A percentile compares a stretch with the other conserved stretches of the same genome.
These are phyloP conservation scores for Sinapis alba DNA, from an alignment of 441 rosid genomes.

Conservation along the genomic window DNA sequence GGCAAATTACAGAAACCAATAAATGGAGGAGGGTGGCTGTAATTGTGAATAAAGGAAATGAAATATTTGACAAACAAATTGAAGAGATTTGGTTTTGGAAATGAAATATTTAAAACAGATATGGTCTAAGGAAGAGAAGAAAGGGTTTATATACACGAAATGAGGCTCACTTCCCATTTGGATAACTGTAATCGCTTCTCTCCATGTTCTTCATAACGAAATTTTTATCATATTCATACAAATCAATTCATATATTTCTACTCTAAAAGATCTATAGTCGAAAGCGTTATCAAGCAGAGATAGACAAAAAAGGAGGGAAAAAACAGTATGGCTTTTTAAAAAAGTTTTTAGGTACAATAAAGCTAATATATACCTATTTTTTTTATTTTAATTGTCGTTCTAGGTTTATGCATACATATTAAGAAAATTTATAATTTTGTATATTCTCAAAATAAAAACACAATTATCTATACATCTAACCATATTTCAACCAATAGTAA, in stretches of 20 bases:
- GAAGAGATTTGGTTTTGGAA: constrained; percentile 2
- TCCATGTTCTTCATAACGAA: not conserved
- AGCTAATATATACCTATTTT: no score
- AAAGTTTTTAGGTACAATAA: constrained; percentile 31
- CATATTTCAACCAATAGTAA: no score
- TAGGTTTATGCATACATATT: no score
- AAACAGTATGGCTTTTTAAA: constrained; percentile 24
- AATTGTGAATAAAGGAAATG: constrained; percentile 14
- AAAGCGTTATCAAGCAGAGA: constrained; percentile 30
- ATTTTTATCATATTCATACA: not conserved
- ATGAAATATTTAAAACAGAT: not conserved
- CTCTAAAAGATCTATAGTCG: not conserved
- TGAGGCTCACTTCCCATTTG: not conserved
- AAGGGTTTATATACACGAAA: not conserved
- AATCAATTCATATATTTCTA: not conserved
- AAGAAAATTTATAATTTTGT: no score
- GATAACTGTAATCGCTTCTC: not conserved
- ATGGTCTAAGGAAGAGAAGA: not conserved
- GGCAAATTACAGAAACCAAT: constrained; percentile 30
- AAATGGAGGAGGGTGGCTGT: constrained; percentile 22
- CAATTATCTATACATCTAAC: no score
- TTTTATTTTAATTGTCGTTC: no score
- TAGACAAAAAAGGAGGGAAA: constrained; percentile 8
- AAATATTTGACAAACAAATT: not conserved
- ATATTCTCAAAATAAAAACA: no score